Conservation (phyloP, 2,329 filamentous ascomycete genomes). For the Phoma herbarum region DNA sequence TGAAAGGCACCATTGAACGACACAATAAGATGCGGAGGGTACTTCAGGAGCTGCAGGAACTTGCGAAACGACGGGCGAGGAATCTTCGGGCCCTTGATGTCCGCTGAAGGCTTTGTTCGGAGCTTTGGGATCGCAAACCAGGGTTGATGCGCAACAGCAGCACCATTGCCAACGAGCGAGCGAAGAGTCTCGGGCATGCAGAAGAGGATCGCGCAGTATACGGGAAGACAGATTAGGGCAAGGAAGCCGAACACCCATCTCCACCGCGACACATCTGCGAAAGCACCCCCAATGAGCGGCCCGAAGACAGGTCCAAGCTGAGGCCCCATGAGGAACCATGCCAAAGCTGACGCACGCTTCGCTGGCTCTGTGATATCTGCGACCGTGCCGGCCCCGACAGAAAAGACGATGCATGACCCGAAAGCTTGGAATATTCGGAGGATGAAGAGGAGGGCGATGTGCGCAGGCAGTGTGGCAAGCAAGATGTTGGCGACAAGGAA, state of each 20-base stretch:
- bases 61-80: slow-evolving; percentile 37
- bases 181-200: slow-evolving; percentile 59
- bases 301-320: slow-evolving; percentile 57
- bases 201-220: slow-evolving; percentile 46
- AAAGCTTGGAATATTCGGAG: slow-evolving; percentile 56
- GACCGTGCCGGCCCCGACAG: slow-evolving; percentile 56
- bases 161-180: slow-evolving; percentile 56
- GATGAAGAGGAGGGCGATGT: slow-evolving; percentile 51
- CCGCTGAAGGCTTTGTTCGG: slow-evolving; percentile 32
- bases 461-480: slow-evolving; percentile 51
- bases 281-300: slow-evolving; percentile 54
- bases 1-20: slow-evolving; percentile 40
- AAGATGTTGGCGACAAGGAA: slow-evolving; percentile 54
- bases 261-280: slow-evolving; percentile 51
- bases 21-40: slow-evolving; percentile 43
- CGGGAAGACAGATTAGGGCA: slow-evolving; percentile 36
- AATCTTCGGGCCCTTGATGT: slow-evolving; percentile 30
- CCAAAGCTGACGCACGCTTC: slow-evolving; percentile 53
- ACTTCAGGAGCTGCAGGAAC: slow-evolving; percentile 38
- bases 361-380: slow-evolving; percentile 55
- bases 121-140: slow-evolving; percentile 41
- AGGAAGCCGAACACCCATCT: slow-evolving; percentile 58
- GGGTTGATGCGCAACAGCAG: slow-evolving; percentile 34
- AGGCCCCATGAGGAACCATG: slow-evolving; percentile 56
- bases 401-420: slow-evolving; percentile 55